Conservation (phyloP, 2,329 filamentous ascomycete species). For the Talaromyces amestolkiae region DNA sequence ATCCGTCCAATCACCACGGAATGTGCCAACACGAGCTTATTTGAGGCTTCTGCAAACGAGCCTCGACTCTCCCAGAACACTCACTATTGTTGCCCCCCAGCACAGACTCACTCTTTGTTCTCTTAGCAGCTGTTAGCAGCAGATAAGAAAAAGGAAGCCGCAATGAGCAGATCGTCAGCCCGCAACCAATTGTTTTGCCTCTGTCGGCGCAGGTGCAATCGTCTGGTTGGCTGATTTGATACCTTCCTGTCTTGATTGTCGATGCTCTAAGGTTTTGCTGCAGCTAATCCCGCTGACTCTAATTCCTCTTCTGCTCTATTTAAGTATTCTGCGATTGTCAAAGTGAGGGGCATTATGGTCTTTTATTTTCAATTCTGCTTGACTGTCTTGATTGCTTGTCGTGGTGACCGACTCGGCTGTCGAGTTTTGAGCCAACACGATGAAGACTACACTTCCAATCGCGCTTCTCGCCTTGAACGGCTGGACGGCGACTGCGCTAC, state of each 20-base stretch:
- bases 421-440: not conserved
- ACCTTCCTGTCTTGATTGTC: not conserved
- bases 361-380: not conserved
- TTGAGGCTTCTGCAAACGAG: not conserved
- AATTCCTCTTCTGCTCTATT: not conserved
- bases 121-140: not conserved
- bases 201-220: not conserved
- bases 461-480: not conserved
- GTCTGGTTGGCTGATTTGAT: conserved; percentile 11
- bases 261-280: not conserved
- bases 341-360: not conserved
- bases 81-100: not conserved
- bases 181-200: not conserved
- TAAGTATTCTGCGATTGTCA: not conserved
- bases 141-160: not conserved
- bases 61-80: not conserved
- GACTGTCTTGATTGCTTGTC: not conserved
- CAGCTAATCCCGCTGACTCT: not conserved
- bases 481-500: conserved; percentile 8
- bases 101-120: not conserved
- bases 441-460: conserved; percentile 3
- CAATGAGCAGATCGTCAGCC: not conserved
- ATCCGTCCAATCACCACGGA: not conserved
- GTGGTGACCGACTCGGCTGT: not conserved
- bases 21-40: not conserved